Evolutionary conservation across 148 eudicot species (phyloP).

Genomic region (Rhododendron mucronatum): DNA sequence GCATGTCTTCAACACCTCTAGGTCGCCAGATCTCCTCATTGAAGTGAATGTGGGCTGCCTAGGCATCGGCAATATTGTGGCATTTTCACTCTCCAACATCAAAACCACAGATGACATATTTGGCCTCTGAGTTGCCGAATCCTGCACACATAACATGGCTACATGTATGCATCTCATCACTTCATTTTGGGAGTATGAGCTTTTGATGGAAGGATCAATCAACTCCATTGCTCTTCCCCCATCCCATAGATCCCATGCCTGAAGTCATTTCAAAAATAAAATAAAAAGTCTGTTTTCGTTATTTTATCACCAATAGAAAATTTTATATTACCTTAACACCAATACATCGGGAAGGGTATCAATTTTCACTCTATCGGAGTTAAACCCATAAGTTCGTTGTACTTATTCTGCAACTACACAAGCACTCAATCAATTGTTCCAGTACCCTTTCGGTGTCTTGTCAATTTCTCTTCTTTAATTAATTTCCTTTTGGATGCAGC

Average conservation of each 20-base stretch:
- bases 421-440: neutral
- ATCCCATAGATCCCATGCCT: conserved; percentile 65
- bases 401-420: neutral
- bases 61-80: conserved; percentile 41
- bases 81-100: conserved; percentile 57
- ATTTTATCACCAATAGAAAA: neutral
- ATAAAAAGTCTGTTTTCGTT: neutral
- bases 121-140: conserved; percentile 44
- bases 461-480: neutral
- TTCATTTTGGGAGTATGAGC: conserved; percentile 27
- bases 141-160: conserved; percentile 65
- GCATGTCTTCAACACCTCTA: conserved; percentile 16
- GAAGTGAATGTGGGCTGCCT: conserved; percentile 44
- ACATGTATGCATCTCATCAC: conserved; percentile 55
- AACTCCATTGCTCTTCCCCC: conserved; percentile 42
- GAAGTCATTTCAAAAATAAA: conserved; percentile 13
- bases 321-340: neutral
- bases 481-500: neutral
- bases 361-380: neutral
- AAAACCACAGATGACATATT: conserved; percentile 57
- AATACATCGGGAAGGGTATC: neutral
- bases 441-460: neutral
- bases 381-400: neutral
- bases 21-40: conserved; percentile 22
- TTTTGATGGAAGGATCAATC: conserved; percentile 34